These are phyloP conservation scores for Diutina catenulata DNA, from an alignment of 1,139 yeast species.

Conservation along the genomic window DNA sequence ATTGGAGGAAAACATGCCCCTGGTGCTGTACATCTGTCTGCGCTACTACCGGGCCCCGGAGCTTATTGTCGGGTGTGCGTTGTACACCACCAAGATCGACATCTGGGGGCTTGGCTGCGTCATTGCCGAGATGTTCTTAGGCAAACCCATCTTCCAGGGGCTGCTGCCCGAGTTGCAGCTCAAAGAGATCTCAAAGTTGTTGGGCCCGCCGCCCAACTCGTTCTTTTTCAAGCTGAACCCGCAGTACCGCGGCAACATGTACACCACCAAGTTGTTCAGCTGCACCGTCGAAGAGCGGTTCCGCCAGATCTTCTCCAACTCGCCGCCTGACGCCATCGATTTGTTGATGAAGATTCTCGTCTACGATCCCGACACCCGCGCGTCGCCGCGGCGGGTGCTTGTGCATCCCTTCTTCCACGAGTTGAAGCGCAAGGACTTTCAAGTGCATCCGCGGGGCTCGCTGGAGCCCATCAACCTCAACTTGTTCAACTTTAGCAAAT, in stretches of 20 bases:
- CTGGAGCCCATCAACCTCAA: constrained; percentile 29
- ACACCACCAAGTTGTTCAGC: constrained; percentile 52
- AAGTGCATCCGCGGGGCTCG: constrained; percentile 44
- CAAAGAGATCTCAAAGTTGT: constrained; percentile 62
- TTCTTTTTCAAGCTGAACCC: constrained; percentile 68
- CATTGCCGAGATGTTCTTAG: constrained; percentile 71
- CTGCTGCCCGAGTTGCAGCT: constrained; percentile 63
- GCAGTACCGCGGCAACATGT: constrained; percentile 62
- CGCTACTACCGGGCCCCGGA: constrained; percentile 80
- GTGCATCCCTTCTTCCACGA: constrained; percentile 66
- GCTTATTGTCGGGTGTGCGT: constrained; percentile 63
- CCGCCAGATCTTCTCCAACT: constrained; percentile 55
- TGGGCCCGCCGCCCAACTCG: constrained; percentile 68
- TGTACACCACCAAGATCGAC: constrained; percentile 69
- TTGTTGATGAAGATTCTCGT: constrained; percentile 57
- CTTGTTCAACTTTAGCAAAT: constrained; percentile 42
- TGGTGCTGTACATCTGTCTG: constrained; percentile 70
- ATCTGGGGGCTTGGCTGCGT: constrained; percentile 86
- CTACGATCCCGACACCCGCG: constrained; percentile 60
- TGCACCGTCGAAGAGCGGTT: constrained; percentile 53
- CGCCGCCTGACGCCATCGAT: constrained; percentile 62
- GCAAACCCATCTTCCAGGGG: constrained; percentile 76
- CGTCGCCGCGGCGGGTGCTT: constrained; percentile 54
- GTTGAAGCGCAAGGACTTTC: constrained; percentile 45
- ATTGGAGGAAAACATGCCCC: constrained; percentile 60